Percentiles rank a stretch among this genome's conserved stretches.
These are phyloP conservation scores for Ambrosiella cleistominuta DNA, from an alignment of 2,329 filamentous ascomycete species.

Conservation along the genomic window DNA sequence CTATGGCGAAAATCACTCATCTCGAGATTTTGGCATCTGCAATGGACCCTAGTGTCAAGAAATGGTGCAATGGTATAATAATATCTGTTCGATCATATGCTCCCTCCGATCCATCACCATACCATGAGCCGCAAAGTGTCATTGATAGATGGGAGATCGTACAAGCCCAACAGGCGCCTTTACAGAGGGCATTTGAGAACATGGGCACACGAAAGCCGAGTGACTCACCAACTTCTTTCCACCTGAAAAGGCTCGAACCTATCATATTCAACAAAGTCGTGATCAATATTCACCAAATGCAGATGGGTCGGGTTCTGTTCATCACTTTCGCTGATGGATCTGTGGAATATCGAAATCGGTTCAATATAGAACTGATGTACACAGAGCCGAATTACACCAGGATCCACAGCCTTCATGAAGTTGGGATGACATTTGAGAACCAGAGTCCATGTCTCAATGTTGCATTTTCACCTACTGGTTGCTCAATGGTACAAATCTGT, in stretches of 20 bases:
- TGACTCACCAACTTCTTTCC: constrained; percentile 15
- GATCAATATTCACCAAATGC: constrained; percentile 48
- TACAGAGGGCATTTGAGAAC: constrained; percentile 65
- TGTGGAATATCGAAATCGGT: constrained; percentile 61
- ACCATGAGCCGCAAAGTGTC: constrained; percentile 51
- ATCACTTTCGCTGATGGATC: constrained; percentile 66
- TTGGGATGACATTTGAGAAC: constrained; percentile 55
- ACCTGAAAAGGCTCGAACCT: constrained; percentile 49
- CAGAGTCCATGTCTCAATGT: constrained; percentile 37
- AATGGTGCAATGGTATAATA: constrained; percentile 21
- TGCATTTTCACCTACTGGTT: constrained; percentile 42
- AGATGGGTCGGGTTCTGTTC: constrained; percentile 53
- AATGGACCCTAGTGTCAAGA: constrained; percentile 36
- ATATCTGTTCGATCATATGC: constrained; percentile 13
- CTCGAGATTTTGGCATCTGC: constrained; percentile 55
- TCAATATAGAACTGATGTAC: constrained; percentile 51
- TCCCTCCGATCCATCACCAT: constrained; percentile 25
- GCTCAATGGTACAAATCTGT: constrained; percentile 38
- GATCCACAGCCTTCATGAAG: constrained; percentile 55
- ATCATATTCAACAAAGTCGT: constrained; percentile 48
- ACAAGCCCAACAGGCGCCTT: constrained; percentile 41
- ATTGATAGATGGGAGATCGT: constrained; percentile 73
- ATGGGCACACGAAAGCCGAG: constrained; percentile 43
- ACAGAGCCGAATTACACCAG: constrained; percentile 44
- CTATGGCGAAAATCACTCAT: constrained; percentile 50